A percentile compares a stretch with the other conserved stretches of the same genome.
These are phyloP conservation scores for Hypoxylon crocopeplum DNA, from an alignment of 495 filamentous ascomycete genomes.

Conservation along the genomic window DNA sequence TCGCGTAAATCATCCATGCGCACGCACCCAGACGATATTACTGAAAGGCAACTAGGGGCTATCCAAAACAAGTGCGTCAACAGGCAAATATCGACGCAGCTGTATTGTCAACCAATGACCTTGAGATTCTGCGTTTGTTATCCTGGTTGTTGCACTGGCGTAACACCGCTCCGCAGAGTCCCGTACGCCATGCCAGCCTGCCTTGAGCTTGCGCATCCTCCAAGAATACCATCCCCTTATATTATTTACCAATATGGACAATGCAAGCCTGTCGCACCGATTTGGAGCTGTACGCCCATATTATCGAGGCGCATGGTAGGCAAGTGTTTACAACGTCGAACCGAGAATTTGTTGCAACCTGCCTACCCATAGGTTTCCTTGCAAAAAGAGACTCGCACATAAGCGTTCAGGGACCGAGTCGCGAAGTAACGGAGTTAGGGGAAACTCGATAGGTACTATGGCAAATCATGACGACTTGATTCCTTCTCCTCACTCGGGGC, in stretches of 20 bases:
- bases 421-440: too few species aligned
- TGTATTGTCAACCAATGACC: conserved; percentile 23
- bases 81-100: conserved; percentile 32
- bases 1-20: conserved; percentile 14
- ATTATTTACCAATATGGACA: conserved; percentile 25
- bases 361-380: background rate
- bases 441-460: too few species aligned
- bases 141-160: conserved; percentile 36
- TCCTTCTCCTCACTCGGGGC: too few species aligned
- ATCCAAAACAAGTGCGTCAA: conserved; percentile 21
- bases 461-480: too few species aligned
- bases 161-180: conserved; percentile 34
- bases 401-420: too few species aligned
- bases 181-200: conserved; percentile 31
- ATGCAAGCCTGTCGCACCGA: conserved; percentile 28
- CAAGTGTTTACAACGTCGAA: conserved; percentile 14
- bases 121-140: conserved; percentile 17
- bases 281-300: conserved; percentile 26
- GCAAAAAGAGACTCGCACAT: too few species aligned
- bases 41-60: conserved; percentile 10
- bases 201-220: conserved; percentile 26
- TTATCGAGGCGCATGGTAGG: conserved; percentile 32
- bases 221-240: conserved; percentile 15
- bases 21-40: conserved; percentile 4
- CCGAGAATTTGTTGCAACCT: conserved; percentile 1